These are phyloP conservation scores for Scutellaria baicalensis DNA, from an alignment of 257 asterid species.

Conservation along the genomic window DNA sequence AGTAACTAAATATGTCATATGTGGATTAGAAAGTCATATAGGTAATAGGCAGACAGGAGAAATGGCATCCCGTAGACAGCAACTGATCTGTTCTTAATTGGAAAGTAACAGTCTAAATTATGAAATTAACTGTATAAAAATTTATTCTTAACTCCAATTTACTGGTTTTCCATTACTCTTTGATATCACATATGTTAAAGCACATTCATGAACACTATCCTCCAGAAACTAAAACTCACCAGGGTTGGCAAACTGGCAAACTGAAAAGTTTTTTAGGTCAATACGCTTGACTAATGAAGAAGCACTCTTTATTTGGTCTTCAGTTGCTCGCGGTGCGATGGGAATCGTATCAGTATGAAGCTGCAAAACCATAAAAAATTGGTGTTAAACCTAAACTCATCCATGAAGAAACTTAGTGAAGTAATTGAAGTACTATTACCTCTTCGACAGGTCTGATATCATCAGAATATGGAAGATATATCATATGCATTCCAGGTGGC, in stretches of 20 bases:
- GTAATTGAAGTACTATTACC: slow-evolving; percentile 31
- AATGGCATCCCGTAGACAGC: background rate
- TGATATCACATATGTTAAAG: background rate
- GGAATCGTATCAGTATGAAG: slow-evolving; percentile 41
- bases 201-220: background rate
- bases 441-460: slow-evolving; percentile 90
- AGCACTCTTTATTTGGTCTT: slow-evolving; percentile 78
- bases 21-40: background rate
- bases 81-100: background rate
- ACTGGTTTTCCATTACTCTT: background rate
- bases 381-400: slow-evolving; percentile 6
- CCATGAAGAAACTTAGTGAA: slow-evolving; percentile 8
- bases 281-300: slow-evolving; percentile 61
- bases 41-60: background rate
- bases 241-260: slow-evolving; percentile 93
- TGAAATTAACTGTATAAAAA: background rate
- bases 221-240: slow-evolving; percentile 38
- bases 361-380: slow-evolving; percentile 35
- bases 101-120: background rate
- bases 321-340: slow-evolving; percentile 55
- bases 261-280: slow-evolving; percentile 83
- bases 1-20: background rate
- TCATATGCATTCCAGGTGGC: slow-evolving; percentile 99
- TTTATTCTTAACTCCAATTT: background rate
- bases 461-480: slow-evolving; percentile 90